Conservation (phyloP, 257 asterid genomes). For the Buddleja alternifolia region DNA sequence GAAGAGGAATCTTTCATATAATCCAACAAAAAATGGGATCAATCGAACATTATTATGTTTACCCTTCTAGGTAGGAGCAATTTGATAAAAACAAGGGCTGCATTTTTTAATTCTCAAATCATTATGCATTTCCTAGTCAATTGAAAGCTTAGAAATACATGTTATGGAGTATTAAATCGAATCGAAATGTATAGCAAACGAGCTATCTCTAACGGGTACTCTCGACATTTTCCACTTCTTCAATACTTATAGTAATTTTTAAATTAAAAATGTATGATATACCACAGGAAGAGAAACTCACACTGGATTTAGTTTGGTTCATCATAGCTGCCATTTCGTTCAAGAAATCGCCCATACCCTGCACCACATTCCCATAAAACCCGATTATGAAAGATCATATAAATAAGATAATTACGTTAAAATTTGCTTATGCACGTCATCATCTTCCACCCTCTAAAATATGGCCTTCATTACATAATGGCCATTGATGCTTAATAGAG, state of each 20-base stretch:
- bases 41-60: not conserved
- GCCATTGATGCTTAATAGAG: not conserved
- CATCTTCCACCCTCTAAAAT: too few species aligned
- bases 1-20: not conserved
- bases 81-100: not conserved
- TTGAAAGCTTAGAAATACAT: not conserved
- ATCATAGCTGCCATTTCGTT: conserved; percentile 86
- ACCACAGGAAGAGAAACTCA: conserved; percentile 41
- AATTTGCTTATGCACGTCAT: too few species aligned
- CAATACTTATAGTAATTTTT: too few species aligned
- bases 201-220: too few species aligned
- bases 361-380: conserved; percentile 26
- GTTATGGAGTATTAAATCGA: too few species aligned
- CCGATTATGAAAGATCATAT: not conserved
- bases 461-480: too few species aligned
- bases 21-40: not conserved
- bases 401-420: too few species aligned
- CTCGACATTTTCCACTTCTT: too few species aligned
- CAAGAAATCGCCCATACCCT: conserved; percentile 95
- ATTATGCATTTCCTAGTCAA: not conserved
- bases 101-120: not conserved
- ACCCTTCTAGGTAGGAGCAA: not conserved
- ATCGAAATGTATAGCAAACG: too few species aligned
- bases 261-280: not conserved
- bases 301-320: conserved; percentile 58